Evolutionary conservation across 371 early-diverging fungal species (phyloP).

Genomic region (Circinella umbellata): DNA sequence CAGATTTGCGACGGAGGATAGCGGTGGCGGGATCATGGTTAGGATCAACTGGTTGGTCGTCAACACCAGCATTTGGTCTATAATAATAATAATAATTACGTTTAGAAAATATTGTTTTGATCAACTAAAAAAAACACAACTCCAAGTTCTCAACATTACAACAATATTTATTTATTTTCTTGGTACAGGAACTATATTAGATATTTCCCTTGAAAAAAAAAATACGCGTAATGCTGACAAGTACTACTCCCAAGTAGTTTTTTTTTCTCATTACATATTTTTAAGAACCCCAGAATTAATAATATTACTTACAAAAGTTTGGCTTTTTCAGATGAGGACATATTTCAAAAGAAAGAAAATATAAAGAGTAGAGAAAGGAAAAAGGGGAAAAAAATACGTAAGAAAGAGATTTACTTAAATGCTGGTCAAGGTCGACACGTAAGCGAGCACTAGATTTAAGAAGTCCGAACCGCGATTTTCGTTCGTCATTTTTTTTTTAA

Average conservation of each 20-base stretch:
- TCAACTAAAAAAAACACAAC: too few species aligned
- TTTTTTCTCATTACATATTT: not conserved
- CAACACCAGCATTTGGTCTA: conserved; percentile 55
- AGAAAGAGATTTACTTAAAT: conserved; percentile 12
- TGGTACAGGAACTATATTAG: too few species aligned
- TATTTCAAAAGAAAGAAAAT: conserved; percentile 12
- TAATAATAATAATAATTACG: not conserved
- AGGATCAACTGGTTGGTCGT: conserved; percentile 54
- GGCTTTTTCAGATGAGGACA: conserved; percentile 27
- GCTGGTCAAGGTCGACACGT: conserved; percentile 21
- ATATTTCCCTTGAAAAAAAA: too few species aligned
- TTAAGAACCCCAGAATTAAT: not conserved
- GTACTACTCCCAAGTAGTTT: too few species aligned
- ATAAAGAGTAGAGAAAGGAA: not conserved
- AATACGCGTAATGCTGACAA: too few species aligned
- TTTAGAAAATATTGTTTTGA: not conserved
- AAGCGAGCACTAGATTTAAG: not conserved
- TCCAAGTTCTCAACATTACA: too few species aligned
- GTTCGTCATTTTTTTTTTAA: conserved; percentile 7
- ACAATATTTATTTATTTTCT: too few species aligned
- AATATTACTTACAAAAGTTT: conserved; percentile 26
- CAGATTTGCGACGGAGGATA: conserved; percentile 92
- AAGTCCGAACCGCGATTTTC: conserved; percentile 8
- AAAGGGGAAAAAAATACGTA: conserved; percentile 4
- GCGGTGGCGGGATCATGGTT: conserved; percentile 89